Base-by-base conservation (phyloP, 805 yeast species). In the Teunomyces barrocoloradensis region DNA sequence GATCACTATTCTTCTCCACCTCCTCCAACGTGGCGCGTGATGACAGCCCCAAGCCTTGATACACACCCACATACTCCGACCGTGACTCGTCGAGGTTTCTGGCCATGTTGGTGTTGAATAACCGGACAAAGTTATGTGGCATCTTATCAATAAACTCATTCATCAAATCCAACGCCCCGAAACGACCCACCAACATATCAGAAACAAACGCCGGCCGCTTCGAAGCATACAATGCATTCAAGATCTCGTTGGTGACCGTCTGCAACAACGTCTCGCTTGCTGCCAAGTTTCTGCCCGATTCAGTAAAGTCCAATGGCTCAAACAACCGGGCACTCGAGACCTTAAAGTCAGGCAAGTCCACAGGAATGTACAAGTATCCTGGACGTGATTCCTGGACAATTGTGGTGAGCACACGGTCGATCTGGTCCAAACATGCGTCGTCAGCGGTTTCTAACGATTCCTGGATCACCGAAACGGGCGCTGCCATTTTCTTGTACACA, bases 281-380 rank as follows among this genome's bases (percentile, higher is more conserved):
- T 46, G 43, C 18, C 20, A 37, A 13, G 7, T 9, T 3, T 12
- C 29, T 12, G 5, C 40, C 40, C 5, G 15, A n/a, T 6, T 23
- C 40, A 6, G 13, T 17, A 21, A 5, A 4, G 57, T 47, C 25
- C 45, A 37, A 37, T n/a, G 40, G 40, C 5, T 33, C 32, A 33
- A 17, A 48, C 44, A 69, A 61, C 36, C 62, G 53, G 6, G 41
- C 44, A 15, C 48, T 50, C 9, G 69, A 53, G 3, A 69, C 64
- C 41, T 41, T 50, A 6, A 58, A 18, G 46, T 82, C 80, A 7
- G 81, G 79, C 53, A 87, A 63, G 61, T 90, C 91, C 37, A 78
- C 69, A 1, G 97, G 97, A 41, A 91, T 63, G 61, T 81, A 88
- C 42, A 90, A 62, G 58, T 86, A 90, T 12, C 96, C 97, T 0